Evolutionary conservation across 2,329 filamentous ascomycete species (phyloP).

Genomic region (Diaporthe sp.): DNA sequence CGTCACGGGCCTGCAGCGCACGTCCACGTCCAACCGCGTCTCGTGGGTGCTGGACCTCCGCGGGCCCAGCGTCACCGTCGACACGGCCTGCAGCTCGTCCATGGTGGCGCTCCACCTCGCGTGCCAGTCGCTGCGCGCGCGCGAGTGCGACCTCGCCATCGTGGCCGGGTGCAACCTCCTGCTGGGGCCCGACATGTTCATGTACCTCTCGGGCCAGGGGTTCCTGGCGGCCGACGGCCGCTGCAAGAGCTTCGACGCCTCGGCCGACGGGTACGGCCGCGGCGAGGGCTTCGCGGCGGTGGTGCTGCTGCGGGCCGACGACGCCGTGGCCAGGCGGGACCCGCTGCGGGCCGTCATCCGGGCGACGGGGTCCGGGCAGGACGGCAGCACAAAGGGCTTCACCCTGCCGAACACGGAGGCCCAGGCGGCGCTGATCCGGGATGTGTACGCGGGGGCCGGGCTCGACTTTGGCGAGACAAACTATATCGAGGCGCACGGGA

Average conservation of each 20-base stretch:
- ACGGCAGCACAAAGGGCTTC: constrained; percentile 56
- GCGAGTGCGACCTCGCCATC: constrained; percentile 14
- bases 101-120: constrained; percentile 34
- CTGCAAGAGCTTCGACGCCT: constrained; percentile 50
- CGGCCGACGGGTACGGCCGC: constrained; percentile 50
- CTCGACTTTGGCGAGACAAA: constrained; percentile 37
- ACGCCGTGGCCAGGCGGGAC: constrained; percentile 57
- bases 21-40: constrained; percentile 53
- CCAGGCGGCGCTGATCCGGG: constrained; percentile 49
- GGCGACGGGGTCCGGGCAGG: constrained; percentile 49
- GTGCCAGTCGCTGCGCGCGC: constrained; percentile 5
- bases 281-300: constrained; percentile 51
- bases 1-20: constrained; percentile 47
- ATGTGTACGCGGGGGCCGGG: constrained; percentile 44
- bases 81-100: constrained; percentile 54
- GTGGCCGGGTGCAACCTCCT: constrained; percentile 36
- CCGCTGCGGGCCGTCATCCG: constrained; percentile 50
- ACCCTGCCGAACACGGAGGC: constrained; percentile 52
- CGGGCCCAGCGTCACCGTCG: constrained; percentile 54
- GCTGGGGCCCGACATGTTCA: constrained; percentile 41
- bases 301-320: constrained; percentile 56
- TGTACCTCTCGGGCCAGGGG: constrained; percentile 38
- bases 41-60: constrained; percentile 56
- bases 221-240: constrained; percentile 48
- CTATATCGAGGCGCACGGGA: constrained; percentile 46